phyloP scores from a whole-genome alignment of 208 protist species.

The Crithidia mellificae region DNA sequence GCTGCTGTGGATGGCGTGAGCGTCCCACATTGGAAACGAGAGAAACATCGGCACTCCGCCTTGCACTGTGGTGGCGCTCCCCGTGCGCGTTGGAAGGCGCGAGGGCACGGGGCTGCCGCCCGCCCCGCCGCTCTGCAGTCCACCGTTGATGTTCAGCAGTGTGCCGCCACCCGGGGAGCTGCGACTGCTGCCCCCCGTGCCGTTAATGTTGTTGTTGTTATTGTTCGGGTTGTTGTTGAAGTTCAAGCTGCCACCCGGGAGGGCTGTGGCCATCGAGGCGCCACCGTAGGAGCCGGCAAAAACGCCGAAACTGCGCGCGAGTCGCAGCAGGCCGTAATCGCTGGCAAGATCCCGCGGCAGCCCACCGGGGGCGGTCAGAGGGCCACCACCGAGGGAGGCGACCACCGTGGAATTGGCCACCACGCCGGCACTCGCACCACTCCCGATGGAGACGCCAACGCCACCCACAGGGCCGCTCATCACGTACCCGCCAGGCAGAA shows the following conservation, averaged over 20 bases:
- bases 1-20: constrained; percentile 1
- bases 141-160: too few relatives aligned
- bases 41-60: constrained; percentile 28
- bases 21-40: constrained; percentile 32
- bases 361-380: background rate
- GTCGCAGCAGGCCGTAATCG: constrained; percentile 30
- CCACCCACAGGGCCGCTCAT: background rate
- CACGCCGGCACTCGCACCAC: background rate
- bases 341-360: constrained; percentile 17
- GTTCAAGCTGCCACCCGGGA: background rate
- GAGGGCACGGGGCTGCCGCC: background rate
- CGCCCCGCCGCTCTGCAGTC: too few relatives aligned
- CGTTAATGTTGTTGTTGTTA: constrained; percentile 2
- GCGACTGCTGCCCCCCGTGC: too few relatives aligned
- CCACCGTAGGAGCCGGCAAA: constrained; percentile 15
- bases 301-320: constrained; percentile 24
- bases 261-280: background rate
- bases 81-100: constrained; percentile 22
- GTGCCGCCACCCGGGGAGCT: too few relatives aligned
- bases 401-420: background rate
- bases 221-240: background rate
- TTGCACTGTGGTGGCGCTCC: background rate
- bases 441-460: too few relatives aligned
- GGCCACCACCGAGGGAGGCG: background rate
- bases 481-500: constrained; percentile 4